These are phyloP conservation scores for Populus euphratica DNA, from an alignment of 345 rosid genomes.

Conservation along the genomic window DNA sequence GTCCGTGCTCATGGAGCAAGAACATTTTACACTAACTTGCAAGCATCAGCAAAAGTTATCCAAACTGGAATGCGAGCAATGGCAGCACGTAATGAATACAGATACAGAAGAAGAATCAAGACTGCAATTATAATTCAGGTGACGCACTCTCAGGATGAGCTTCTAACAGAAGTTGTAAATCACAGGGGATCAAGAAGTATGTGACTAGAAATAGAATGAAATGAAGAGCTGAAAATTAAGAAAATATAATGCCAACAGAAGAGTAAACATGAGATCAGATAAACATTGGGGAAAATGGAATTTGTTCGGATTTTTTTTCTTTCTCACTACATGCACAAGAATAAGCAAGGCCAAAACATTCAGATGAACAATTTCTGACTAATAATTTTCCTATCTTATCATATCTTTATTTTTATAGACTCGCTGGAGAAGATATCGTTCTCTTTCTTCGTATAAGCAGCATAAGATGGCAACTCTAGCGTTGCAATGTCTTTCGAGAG, in stretches of 20 bases:
- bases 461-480: slow-evolving; percentile 46
- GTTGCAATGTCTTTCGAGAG: slow-evolving; percentile 60
- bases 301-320: too few relatives aligned
- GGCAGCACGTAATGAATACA: slow-evolving; percentile 50
- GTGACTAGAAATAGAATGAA: too few relatives aligned
- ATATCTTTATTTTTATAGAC: slow-evolving; percentile 33
- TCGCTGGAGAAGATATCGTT: slow-evolving; percentile 49
- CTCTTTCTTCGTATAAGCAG: slow-evolving; percentile 40
- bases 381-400: neutral
- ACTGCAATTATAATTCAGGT: slow-evolving; percentile 63
- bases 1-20: slow-evolving; percentile 42
- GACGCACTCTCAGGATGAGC: neutral
- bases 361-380: neutral
- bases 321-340: neutral
- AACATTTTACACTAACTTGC: slow-evolving; percentile 37
- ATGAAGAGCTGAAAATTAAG: too few relatives aligned
- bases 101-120: slow-evolving; percentile 52
- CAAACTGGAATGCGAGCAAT: slow-evolving; percentile 59
- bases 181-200: neutral
- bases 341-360: neutral
- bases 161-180: neutral
- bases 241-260: too few relatives aligned
- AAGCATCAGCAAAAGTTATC: slow-evolving; percentile 41
- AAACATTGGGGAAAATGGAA: too few relatives aligned
- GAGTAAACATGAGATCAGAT: too few relatives aligned